phyloP scores from a whole-genome alignment of 345 rosid genomes.

The Ceriops tagal region DNA sequence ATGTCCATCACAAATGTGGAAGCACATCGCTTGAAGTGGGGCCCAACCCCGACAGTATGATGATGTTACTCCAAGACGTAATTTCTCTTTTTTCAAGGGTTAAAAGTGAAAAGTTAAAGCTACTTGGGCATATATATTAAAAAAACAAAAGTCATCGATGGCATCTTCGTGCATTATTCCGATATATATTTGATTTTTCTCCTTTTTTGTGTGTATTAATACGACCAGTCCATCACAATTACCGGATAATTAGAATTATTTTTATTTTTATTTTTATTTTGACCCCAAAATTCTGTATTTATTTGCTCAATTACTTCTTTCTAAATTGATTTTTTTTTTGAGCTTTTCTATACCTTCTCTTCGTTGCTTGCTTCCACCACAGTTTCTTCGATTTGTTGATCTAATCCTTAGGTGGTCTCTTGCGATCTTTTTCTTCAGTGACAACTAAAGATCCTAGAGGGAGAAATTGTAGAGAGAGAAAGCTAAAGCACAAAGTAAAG shows the following conservation, averaged over 20 bases:
- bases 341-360: conserved; percentile 41
- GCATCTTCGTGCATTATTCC: conserved; percentile 14
- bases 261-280: conserved; percentile 12
- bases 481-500: conserved; percentile 15
- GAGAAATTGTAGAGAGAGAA: conserved; percentile 29
- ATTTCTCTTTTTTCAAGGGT: conserved; percentile 10
- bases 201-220: not conserved
- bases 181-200: not conserved
- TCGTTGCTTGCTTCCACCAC: conserved; percentile 32
- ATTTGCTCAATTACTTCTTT: conserved; percentile 10
- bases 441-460: conserved; percentile 42
- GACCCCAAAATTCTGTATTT: conserved; percentile 2
- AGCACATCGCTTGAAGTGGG: conserved; percentile 42
- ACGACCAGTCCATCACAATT: conserved; percentile 5
- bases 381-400: conserved; percentile 75
- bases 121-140: not conserved
- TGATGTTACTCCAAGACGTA: conserved; percentile 27
- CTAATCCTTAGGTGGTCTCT: conserved; percentile 44
- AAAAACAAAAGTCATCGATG: not conserved
- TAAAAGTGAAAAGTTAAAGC: conserved; percentile 2
- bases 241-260: conserved; percentile 2
- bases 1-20: conserved; percentile 45
- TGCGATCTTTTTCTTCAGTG: conserved; percentile 53
- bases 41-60: conserved; percentile 37
- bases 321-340: not conserved